A percentile compares a stretch with the other conserved stretches of the same genome.
These are phyloP conservation scores for Wickerhamomyces queroliae DNA, from an alignment of 805 yeast genomes.

Conservation along the genomic window DNA sequence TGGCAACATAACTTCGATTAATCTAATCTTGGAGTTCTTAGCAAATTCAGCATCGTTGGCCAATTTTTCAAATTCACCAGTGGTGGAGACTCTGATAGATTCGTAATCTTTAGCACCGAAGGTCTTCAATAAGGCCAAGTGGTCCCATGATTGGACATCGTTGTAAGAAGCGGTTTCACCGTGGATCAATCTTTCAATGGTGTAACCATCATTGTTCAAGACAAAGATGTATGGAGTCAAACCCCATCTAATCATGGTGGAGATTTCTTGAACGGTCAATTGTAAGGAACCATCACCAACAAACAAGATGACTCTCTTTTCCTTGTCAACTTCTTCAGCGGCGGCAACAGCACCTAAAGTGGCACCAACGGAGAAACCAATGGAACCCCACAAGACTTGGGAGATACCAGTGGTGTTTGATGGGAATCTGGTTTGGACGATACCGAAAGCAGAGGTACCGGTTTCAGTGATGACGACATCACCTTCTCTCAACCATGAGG, in stretches of 20 bases:
- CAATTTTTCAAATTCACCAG: slow-evolving; percentile 52
- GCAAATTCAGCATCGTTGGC: slow-evolving; percentile 42
- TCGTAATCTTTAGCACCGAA: slow-evolving; percentile 48
- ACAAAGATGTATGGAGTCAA: slow-evolving; percentile 64
- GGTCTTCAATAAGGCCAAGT: slow-evolving; percentile 46
- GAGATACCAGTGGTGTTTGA: slow-evolving; percentile 57
- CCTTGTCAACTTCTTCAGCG: slow-evolving; percentile 55
- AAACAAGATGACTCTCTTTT: slow-evolving; percentile 58
- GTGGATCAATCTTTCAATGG: slow-evolving; percentile 70
- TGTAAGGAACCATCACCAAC: slow-evolving; percentile 77
- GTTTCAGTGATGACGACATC: slow-evolving; percentile 68
- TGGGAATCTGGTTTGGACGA: slow-evolving; percentile 62
- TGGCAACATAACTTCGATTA: slow-evolving; percentile 64
- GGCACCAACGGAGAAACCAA: slow-evolving; percentile 67
- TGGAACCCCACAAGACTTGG: slow-evolving; percentile 74
- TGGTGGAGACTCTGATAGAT: slow-evolving; percentile 44
- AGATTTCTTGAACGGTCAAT: slow-evolving; percentile 68
- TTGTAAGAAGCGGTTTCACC: slow-evolving; percentile 62
- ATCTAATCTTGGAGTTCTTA: slow-evolving; percentile 52
- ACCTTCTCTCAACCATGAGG: slow-evolving; percentile 58
- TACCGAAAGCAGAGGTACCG: slow-evolving; percentile 73
- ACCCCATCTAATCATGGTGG: slow-evolving; percentile 63
- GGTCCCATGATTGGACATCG: slow-evolving; percentile 66
- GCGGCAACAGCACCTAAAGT: slow-evolving; percentile 65
- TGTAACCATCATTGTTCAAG: slow-evolving; percentile 68